phyloP scores from a whole-genome alignment of 345 rosid genomes.

The Populus nigra region DNA sequence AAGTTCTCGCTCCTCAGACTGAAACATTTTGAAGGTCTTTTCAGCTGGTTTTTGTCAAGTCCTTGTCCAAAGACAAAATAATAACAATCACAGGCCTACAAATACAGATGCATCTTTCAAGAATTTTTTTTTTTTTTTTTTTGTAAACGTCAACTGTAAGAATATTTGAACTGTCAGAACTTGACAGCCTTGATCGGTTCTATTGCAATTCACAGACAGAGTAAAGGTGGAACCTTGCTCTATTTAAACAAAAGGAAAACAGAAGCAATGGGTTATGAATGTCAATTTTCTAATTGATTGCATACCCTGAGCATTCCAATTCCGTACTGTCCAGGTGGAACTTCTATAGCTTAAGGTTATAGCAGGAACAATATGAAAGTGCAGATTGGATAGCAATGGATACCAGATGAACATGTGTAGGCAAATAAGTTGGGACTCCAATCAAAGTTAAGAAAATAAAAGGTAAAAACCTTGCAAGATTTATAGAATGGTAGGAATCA shows the following conservation, averaged over 20 bases:
- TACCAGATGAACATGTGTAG: not conserved
- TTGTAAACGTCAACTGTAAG: not conserved
- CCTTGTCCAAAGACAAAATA: conserved; percentile 15
- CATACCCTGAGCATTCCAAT: not conserved
- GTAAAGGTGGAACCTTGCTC: not conserved
- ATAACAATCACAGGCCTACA: not conserved
- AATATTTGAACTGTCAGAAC: not conserved
- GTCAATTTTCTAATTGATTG: not conserved
- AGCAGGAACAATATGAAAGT: not conserved
- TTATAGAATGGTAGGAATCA: not conserved
- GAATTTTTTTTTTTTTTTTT: not conserved
- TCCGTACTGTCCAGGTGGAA: not conserved
- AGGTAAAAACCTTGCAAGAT: not conserved
- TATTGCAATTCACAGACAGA: not conserved
- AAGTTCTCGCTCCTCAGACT: conserved; percentile 65
- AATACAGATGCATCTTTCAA: conserved; percentile 2
- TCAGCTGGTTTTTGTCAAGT: conserved; percentile 65
- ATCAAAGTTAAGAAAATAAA: not conserved
- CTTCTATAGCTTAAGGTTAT: not conserved
- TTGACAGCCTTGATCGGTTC: not conserved
- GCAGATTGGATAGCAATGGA: not conserved
- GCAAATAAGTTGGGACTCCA: not conserved
- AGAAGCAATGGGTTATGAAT: not conserved
- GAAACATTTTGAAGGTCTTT: conserved; percentile 67
- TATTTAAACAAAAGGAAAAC: not conserved